Evolutionary conservation across 768 basidiomycete species (phyloP).

Genomic region (Leccinum fibrillosum): DNA sequence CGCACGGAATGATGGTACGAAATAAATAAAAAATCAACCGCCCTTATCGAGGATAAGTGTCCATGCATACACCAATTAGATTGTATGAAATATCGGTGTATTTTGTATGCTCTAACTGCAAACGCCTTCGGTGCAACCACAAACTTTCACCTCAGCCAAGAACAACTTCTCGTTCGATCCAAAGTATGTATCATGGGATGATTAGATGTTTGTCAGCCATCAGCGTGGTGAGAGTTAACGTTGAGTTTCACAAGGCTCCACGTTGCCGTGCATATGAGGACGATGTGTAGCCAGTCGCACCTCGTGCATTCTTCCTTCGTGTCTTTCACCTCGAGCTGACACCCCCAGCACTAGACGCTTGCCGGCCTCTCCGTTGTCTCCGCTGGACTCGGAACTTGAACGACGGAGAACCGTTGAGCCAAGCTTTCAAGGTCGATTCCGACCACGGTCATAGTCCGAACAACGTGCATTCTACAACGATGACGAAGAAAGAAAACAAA

Average conservation of each 20-base stretch:
- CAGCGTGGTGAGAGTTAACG: not conserved
- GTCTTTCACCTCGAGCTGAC: not conserved
- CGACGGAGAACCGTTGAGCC: too few relatives aligned
- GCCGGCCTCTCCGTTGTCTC: too few relatives aligned
- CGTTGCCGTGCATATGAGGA: not conserved
- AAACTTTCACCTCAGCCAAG: not conserved
- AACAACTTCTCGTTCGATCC: not conserved
- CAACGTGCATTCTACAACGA: not conserved
- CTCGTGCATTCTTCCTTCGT: not conserved
- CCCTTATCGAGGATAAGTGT: not conserved
- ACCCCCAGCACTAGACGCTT: not conserved
- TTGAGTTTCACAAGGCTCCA: not conserved
- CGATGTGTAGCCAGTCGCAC: too few relatives aligned
- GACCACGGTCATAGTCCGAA: too few relatives aligned
- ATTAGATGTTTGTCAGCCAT: not conserved
- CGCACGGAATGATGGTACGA: conserved; percentile 15
- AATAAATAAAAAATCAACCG: not conserved
- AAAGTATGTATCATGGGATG: not conserved
- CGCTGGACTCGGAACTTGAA: too few relatives aligned
- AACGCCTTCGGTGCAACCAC: not conserved
- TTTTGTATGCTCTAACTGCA: not conserved
- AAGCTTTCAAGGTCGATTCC: too few relatives aligned
- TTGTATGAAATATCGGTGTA: not conserved
- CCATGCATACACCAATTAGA: not conserved
- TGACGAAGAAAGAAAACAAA: conserved; percentile 11